Evolutionary conservation across 257 asterid species (phyloP).

Genomic region (Nicotiana noctiflora): DNA sequence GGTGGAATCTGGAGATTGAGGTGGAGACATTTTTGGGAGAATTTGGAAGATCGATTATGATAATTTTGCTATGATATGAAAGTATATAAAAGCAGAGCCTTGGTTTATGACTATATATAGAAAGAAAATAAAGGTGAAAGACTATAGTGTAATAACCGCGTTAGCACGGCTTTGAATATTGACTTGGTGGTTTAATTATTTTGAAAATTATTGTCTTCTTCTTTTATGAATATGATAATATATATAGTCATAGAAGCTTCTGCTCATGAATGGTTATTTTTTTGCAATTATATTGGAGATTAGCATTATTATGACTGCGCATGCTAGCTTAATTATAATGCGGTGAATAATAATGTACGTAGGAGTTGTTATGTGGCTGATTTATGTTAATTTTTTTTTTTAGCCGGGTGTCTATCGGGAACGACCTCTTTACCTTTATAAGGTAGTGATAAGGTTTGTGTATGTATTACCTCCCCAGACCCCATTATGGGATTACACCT

Average conservation of each 20-base stretch:
- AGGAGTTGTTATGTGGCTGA: no score
- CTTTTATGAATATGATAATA: not conserved
- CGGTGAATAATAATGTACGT: no score
- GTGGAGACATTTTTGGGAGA: not conserved
- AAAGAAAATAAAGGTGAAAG: no score
- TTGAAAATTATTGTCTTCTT: not conserved
- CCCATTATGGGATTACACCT: no score
- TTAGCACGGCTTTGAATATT: not conserved
- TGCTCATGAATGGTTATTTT: not conserved
- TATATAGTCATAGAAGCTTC: not conserved
- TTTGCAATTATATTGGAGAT: not conserved
- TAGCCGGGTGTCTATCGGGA: no score
- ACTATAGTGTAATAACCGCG: not conserved
- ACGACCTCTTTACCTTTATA: no score
- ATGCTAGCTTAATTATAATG: no score
- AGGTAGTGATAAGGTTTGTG: no score
- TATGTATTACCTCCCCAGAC: no score
- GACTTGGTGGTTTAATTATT: not conserved
- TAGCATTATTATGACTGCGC: no score
- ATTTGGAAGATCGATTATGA: not conserved
- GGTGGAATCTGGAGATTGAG: constrained; percentile 1
- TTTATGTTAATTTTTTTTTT: no score
- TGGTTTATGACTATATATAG: not conserved
- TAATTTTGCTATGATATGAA: not conserved
- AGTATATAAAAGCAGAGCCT: not conserved